Percentiles rank a stretch among this genome's conserved stretches.
Conservation (phyloP, 2,329 filamentous ascomycete species). For the Madurella mycetomatis region DNA sequence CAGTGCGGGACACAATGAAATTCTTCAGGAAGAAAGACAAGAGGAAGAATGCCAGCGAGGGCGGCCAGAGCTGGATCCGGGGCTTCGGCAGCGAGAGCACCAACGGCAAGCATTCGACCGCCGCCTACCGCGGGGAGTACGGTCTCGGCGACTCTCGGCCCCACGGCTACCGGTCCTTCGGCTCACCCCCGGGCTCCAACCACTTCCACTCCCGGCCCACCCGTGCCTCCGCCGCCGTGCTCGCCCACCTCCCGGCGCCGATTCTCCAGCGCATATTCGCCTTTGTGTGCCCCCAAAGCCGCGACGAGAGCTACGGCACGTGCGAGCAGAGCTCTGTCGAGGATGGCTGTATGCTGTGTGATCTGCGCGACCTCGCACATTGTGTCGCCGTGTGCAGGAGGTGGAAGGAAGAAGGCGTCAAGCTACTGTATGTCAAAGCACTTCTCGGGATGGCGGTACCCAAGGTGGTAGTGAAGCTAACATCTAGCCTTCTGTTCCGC, state of each 20-base stretch:
- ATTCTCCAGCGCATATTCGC: constrained; percentile 74
- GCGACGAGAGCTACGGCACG: constrained; percentile 72
- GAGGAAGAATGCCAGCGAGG: constrained; percentile 24
- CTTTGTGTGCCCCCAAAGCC: constrained; percentile 76
- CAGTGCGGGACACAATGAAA: constrained; percentile 27
- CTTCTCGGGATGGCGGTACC: neutral
- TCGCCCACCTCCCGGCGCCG: constrained; percentile 58
- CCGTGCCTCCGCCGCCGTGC: constrained; percentile 37
- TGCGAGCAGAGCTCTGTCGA: constrained; percentile 76
- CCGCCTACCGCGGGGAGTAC: constrained; percentile 10
- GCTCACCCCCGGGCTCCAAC: constrained; percentile 20
- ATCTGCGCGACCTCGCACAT: constrained; percentile 80
- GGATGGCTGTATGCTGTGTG: constrained; percentile 87
- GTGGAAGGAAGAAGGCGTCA: constrained; percentile 58
- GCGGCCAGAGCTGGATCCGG: constrained; percentile 15
- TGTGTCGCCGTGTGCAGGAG: constrained; percentile 68
- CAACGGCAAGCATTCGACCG: constrained; percentile 3
- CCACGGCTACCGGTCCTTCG: constrained; percentile 17
- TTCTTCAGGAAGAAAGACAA: constrained; percentile 35
- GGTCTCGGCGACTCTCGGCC: constrained; percentile 22
- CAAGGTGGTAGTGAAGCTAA: neutral
- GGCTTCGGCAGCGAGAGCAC: constrained; percentile 17
- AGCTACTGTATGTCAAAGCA: constrained; percentile 56
- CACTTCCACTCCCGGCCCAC: constrained; percentile 35
- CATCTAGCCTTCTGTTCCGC: constrained; percentile 14